These are phyloP conservation scores for Daucus carota DNA, from an alignment of 129 eudicot genomes.

Conservation along the genomic window DNA sequence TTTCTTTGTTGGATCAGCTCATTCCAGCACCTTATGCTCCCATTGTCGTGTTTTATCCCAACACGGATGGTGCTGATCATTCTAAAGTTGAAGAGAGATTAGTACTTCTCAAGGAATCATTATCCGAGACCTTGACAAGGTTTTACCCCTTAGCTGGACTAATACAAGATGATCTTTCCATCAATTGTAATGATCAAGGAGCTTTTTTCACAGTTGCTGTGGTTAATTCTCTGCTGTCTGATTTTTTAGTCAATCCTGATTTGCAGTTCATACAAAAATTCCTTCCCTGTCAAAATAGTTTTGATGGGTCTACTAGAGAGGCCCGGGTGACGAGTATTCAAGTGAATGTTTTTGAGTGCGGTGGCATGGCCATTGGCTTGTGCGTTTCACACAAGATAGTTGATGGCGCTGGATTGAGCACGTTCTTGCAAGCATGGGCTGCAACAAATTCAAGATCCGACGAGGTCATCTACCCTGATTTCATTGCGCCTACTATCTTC, in stretches of 20 bases:
- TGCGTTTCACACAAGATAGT: constrained; percentile 63
- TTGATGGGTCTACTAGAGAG: constrained; percentile 20
- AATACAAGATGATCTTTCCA: constrained; percentile 40
- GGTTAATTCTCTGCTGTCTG: constrained; percentile 26
- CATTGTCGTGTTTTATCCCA: constrained; percentile 48
- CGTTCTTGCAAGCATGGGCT: constrained; percentile 47
- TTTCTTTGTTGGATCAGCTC: constrained; percentile 61
- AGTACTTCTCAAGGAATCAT: constrained; percentile 32
- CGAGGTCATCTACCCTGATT: constrained; percentile 28
- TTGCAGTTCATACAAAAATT: constrained; percentile 27
- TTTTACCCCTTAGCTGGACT: constrained; percentile 70
- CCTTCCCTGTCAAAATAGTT: constrained; percentile 40
- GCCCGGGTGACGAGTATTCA: constrained; percentile 41
- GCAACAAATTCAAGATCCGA: constrained; percentile 18
- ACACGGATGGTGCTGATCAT: constrained; percentile 14
- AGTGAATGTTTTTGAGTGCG: constrained; percentile 47
- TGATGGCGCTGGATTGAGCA: constrained; percentile 52
- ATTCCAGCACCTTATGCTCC: constrained; percentile 81
- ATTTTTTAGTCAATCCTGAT: constrained; percentile 30
- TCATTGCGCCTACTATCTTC: constrained; percentile 40
- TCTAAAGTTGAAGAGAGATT: constrained; percentile 24
- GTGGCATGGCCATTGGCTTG: constrained; percentile 57
- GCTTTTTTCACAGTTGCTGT: constrained; percentile 37
- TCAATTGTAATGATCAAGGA: constrained; percentile 60
- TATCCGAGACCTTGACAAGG: constrained; percentile 44